Evolutionary conservation across 305 asterid genomes (phyloP).

Genomic region (Striga hermonthica): DNA sequence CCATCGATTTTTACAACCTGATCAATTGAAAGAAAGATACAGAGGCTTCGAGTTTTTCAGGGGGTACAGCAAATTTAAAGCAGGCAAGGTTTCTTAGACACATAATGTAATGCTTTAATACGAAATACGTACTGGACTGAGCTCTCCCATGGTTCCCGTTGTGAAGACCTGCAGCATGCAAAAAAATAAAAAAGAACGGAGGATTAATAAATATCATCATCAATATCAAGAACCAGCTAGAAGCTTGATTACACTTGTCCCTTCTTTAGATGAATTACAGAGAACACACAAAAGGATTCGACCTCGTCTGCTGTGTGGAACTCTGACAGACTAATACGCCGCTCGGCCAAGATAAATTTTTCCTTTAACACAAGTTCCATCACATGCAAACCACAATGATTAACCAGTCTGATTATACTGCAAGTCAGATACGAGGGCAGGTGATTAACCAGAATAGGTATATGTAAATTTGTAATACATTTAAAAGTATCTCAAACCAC

Average conservation of each 20-base stretch:
- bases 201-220: constrained; percentile 19
- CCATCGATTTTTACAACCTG: constrained; percentile 76
- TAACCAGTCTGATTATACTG: neutral
- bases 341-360: constrained; percentile 52
- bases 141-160: constrained; percentile 87
- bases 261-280: neutral
- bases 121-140: constrained; percentile 55
- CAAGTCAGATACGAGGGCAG: neutral
- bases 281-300: neutral
- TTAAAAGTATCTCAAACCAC: neutral
- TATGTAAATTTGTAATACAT: neutral
- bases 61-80: neutral
- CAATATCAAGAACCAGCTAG: constrained; percentile 10
- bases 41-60: neutral
- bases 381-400: constrained; percentile 39
- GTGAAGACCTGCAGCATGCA: constrained; percentile 65
- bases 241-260: neutral
- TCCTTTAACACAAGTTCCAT: constrained; percentile 61
- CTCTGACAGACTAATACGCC: constrained; percentile 69
- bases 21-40: constrained; percentile 11
- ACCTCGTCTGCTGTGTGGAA: constrained; percentile 85
- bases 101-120: neutral
- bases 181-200: no score
- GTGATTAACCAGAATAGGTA: neutral
- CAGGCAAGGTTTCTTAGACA: neutral